A percentile compares a stretch with the other conserved stretches of the same genome.
Conservation (phyloP, 2,329 filamentous ascomycete genomes). For the Paraconiothyrium brasiliense region DNA sequence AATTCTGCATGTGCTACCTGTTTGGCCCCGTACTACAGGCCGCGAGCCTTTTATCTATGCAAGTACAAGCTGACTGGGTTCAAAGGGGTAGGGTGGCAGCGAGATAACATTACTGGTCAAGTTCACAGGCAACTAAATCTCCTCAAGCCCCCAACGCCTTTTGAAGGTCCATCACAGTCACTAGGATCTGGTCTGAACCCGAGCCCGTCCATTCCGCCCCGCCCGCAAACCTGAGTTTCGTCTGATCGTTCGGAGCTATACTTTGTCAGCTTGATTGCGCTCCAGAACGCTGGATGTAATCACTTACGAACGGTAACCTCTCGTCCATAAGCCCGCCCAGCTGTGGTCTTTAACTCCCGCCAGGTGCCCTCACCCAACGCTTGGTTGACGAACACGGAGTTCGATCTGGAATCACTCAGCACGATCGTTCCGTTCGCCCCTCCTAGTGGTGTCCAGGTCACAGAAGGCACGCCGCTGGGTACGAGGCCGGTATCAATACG, state of each 20-base stretch:
- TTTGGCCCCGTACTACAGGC: not conserved
- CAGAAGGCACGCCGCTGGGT: conserved; percentile 25
- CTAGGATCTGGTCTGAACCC: conserved; percentile 23
- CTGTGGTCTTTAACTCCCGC: conserved; percentile 27
- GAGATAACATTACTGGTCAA: too few relatives aligned
- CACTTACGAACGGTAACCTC: conserved; percentile 31
- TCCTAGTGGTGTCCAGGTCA: conserved; percentile 29
- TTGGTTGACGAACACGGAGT: conserved; percentile 30
- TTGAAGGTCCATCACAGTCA: conserved; percentile 31
- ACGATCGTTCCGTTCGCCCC: conserved; percentile 31
- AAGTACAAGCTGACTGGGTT: too few relatives aligned
- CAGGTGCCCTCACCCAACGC: conserved; percentile 27
- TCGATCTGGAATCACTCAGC: conserved; percentile 24
- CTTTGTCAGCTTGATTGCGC: not conserved
- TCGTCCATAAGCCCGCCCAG: conserved; percentile 27
- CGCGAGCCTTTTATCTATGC: not conserved
- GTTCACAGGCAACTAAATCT: not conserved
- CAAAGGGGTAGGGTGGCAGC: not conserved
- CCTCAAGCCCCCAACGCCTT: conserved; percentile 22
- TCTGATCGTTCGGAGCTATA: conserved; percentile 27
- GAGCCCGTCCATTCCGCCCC: conserved; percentile 24
- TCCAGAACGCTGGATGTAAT: not conserved
- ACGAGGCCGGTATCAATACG: conserved; percentile 20
- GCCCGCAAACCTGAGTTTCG: conserved; percentile 27
- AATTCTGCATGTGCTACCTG: not conserved